phyloP scores from a whole-genome alignment of 306 rosid genomes.

The Sicyos baderoa region DNA sequence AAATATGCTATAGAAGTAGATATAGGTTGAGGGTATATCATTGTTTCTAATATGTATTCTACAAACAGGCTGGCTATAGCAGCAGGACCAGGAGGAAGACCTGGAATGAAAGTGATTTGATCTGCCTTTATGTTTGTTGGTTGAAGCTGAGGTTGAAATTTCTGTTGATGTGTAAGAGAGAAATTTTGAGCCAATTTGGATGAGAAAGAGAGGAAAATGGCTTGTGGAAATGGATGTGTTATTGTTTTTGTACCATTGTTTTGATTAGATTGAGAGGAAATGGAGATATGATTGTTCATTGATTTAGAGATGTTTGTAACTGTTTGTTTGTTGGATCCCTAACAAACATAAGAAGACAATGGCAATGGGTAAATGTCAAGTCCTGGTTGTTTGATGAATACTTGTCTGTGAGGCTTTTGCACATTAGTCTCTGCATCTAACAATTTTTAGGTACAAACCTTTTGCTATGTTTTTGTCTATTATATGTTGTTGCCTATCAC shows the following conservation, averaged over 20 bases:
- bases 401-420: not conserved
- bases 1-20: constrained; percentile 1
- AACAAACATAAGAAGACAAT: constrained; percentile 16
- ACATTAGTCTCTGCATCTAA: not conserved
- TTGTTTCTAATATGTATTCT: not conserved
- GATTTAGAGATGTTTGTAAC: not conserved
- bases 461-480: not conserved
- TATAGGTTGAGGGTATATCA: not conserved
- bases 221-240: too few species aligned
- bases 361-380: not conserved
- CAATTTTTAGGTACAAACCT: not conserved
- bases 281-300: too few species aligned
- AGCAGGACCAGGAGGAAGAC: not conserved
- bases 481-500: not conserved
- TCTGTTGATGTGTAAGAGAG: not conserved
- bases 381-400: not conserved
- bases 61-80: constrained; percentile 6
- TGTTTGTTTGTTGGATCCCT: constrained; percentile 14
- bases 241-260: too few species aligned
- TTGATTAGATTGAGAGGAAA: too few species aligned
- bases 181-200: not conserved
- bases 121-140: not conserved
- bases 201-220: not conserved
- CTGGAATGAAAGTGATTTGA: constrained; percentile 4
- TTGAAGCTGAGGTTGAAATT: not conserved